Base-by-base conservation (phyloP, 805 yeast genomes). In the Komagataella ulmi region DNA sequence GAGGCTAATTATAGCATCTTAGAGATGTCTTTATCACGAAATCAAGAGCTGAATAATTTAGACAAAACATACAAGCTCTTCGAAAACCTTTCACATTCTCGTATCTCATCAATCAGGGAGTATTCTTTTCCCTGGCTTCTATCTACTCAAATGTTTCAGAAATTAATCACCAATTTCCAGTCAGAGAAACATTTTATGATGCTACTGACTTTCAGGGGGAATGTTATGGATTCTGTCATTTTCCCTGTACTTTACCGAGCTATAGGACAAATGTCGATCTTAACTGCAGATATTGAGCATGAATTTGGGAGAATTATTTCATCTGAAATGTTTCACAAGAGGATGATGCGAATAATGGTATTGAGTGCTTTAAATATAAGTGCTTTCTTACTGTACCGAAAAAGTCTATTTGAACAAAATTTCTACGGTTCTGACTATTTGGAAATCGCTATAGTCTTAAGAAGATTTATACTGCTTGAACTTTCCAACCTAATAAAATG, bases 351-450 rank as follows among this genome's bases (percentile, higher is more conserved):
- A 50, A 55, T 66, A 0, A 58, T 59, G 52, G 56, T 62, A 12
- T 49, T 59, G 47, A 57, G 57, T n/a, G 56, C 63, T 4, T 52
- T 65, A 14, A 55, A 63, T 1, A 53, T 64, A 19, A 56, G 66
- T 6, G 50, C 66, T 7, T 59, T 60, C 40, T 30, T 30, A 14
- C 40, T 30, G 4, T 30, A 30, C 14, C 40, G 40, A 30, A 30
- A 30, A 30, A 30, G 40, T 30, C 40, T 30, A 30, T 14, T 10
- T 12, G 40, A 30, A 14, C 40, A 30, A 30, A 10, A 14, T 30
- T 30, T 30, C 6, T 30, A 30, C 14, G 40, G 40, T 14, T 30
- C 40, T 30, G 40, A 30, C 2, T 30, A 30, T n/a, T 4, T 30
- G 40, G 14, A 30, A 10, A 30, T 30, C 6, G 40, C 40, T 14